Conservation (phyloP, 2,329 filamentous ascomycete genomes). For the Cercospora sp. region DNA sequence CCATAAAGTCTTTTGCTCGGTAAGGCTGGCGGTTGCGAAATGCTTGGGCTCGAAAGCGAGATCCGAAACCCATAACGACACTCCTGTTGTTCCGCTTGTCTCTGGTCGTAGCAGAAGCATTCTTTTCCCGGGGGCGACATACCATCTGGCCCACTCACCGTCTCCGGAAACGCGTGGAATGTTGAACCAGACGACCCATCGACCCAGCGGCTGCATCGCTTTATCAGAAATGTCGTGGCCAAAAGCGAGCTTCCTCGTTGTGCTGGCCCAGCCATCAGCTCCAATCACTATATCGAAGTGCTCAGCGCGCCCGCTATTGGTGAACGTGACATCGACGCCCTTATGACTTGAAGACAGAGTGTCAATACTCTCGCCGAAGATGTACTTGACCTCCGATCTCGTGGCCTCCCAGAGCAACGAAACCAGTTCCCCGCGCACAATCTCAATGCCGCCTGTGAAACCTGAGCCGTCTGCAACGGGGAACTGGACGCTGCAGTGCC, state of each 20-base stretch:
- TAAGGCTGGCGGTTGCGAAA: slow-evolving; percentile 13
- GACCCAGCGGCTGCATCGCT: slow-evolving; percentile 26
- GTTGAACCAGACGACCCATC: slow-evolving; percentile 32
- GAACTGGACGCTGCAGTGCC: slow-evolving; percentile 28
- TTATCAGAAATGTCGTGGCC: slow-evolving; percentile 18
- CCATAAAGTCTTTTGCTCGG: slow-evolving; percentile 30
- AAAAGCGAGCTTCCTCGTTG: slow-evolving; percentile 31
- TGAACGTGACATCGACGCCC: slow-evolving; percentile 15
- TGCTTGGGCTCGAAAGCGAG: slow-evolving; percentile 22
- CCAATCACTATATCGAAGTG: slow-evolving; percentile 35
- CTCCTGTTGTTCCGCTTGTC: slow-evolving; percentile 18
- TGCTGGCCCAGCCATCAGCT: slow-evolving; percentile 34
- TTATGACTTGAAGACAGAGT: slow-evolving; percentile 15
- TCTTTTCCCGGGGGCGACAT: slow-evolving; percentile 30
- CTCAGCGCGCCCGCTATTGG: slow-evolving; percentile 2
- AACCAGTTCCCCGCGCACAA: slow-evolving; percentile 55
- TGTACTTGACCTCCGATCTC: slow-evolving; percentile 28
- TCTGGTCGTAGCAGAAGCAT: slow-evolving; percentile 33
- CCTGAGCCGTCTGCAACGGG: slow-evolving; percentile 27
- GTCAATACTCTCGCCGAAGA: slow-evolving; percentile 27
- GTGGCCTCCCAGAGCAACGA: slow-evolving; percentile 43
- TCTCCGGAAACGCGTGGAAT: slow-evolving; percentile 31
- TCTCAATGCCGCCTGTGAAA: slow-evolving; percentile 55
- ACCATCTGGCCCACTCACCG: slow-evolving; percentile 34
- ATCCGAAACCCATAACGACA: slow-evolving; percentile 25